Conservation (phyloP, 495 filamentous ascomycete genomes). For the Acidiella bohemica region DNA sequence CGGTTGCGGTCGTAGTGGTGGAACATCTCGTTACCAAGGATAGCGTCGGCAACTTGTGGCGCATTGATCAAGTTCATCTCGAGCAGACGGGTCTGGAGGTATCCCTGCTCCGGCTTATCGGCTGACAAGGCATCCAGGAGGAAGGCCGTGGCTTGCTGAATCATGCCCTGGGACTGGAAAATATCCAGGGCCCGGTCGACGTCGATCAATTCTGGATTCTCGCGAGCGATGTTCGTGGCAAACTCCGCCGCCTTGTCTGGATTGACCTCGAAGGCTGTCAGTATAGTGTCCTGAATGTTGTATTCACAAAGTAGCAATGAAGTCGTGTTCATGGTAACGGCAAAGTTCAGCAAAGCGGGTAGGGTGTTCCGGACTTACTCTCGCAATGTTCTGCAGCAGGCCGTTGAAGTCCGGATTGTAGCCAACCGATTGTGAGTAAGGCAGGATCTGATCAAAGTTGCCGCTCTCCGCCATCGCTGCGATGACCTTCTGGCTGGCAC, state of each 20-base stretch:
- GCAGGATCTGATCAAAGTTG: conserved; percentile 88
- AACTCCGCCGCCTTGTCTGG: conserved; percentile 96
- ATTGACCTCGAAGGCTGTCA: too few species aligned
- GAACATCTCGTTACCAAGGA: conserved; percentile 95
- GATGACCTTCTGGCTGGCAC: conserved; percentile 80
- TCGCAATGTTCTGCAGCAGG: conserved; percentile 81
- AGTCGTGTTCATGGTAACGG: too few species aligned
- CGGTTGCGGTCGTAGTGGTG: conserved; percentile 82
- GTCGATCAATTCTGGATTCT: conserved; percentile 73
- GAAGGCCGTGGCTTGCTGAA: conserved; percentile 95
- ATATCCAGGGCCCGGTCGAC: conserved; percentile 93
- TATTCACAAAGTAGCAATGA: too few species aligned
- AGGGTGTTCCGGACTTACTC: conserved; percentile 56
- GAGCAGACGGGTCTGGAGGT: conserved; percentile 82
- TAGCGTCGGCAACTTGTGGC: conserved; percentile 93
- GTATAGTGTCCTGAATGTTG: too few species aligned
- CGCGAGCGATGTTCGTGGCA: conserved; percentile 72
- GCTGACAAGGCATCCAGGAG: conserved; percentile 85
- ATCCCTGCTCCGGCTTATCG: conserved; percentile 85
- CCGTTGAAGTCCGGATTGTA: conserved; percentile 87
- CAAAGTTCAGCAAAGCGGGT: too few species aligned
- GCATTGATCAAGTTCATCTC: conserved; percentile 98
- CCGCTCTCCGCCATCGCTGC: conserved; percentile 90
- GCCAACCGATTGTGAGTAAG: conserved; percentile 67
- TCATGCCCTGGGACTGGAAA: conserved; percentile 93